Evolutionary conservation across 768 basidiomycete species (phyloP).

Genomic region (Floccularia luteovirens): DNA sequence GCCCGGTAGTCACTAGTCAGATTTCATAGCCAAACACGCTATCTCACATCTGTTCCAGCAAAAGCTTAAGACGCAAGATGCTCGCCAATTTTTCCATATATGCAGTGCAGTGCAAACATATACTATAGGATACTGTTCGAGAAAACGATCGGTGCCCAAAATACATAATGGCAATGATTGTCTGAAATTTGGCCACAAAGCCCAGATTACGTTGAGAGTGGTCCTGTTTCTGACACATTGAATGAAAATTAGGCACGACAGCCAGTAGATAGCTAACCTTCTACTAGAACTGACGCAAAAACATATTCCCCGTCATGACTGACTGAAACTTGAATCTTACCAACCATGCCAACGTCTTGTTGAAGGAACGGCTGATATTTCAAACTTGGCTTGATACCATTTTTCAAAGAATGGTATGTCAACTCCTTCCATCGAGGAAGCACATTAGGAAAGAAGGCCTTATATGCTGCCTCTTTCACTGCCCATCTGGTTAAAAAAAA

Average conservation of each 20-base stretch:
- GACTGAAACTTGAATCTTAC: conserved; percentile 56
- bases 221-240: too few relatives aligned
- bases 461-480: conserved; percentile 83
- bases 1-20: too few relatives aligned
- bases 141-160: too few relatives aligned
- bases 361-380: conserved; percentile 32
- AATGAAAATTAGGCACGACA: neutral
- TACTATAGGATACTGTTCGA: too few relatives aligned
- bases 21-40: too few relatives aligned
- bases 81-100: too few relatives aligned
- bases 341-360: conserved; percentile 14
- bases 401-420: conserved; percentile 31
- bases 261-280: conserved; percentile 27
- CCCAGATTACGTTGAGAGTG: too few relatives aligned
- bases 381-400: conserved; percentile 27
- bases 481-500: conserved; percentile 49
- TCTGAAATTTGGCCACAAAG: too few relatives aligned
- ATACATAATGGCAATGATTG: too few relatives aligned
- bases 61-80: too few relatives aligned
- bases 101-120: too few relatives aligned
- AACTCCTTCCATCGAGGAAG: conserved; percentile 73
- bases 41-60: too few relatives aligned
- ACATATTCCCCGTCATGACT: conserved; percentile 83
- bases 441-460: conserved; percentile 62
- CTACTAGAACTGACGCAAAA: conserved; percentile 58